These are phyloP conservation scores for Carex sylvatica DNA, from an alignment of 202 grass and related monocot genomes.

Conservation along the genomic window DNA sequence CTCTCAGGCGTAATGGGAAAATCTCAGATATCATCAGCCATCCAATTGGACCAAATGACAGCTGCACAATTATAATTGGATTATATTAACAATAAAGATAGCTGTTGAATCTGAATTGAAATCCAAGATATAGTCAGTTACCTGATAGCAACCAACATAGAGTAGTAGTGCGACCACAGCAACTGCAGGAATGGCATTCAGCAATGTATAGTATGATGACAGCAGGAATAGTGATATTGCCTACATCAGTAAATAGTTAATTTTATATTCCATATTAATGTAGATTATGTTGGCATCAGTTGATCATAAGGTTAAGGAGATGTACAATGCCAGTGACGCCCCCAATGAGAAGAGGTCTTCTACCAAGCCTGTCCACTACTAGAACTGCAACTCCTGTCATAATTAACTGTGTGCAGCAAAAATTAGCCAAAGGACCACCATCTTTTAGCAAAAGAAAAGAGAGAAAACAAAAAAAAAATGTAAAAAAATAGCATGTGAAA, in stretches of 20 bases:
- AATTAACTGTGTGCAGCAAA: slow-evolving; percentile 57
- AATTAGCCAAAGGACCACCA: slow-evolving; percentile 37
- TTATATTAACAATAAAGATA: slow-evolving; percentile 19
- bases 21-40: slow-evolving; percentile 99
- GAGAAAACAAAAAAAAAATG: background rate
- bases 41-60: slow-evolving; percentile 93
- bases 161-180: slow-evolving; percentile 82
- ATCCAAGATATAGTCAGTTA: slow-evolving; percentile 30
- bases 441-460: background rate
- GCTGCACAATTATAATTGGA: slow-evolving; percentile 35
- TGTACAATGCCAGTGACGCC: slow-evolving; percentile 96
- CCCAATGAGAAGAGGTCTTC: slow-evolving; percentile 90
- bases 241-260: slow-evolving; percentile 44
- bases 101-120: slow-evolving; percentile 1
- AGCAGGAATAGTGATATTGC: slow-evolving; percentile 73
- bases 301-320: slow-evolving; percentile 8
- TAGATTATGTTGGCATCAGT: background rate
- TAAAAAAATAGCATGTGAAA: background rate
- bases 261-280: slow-evolving; percentile 9
- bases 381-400: slow-evolving; percentile 88
- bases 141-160: slow-evolving; percentile 91
- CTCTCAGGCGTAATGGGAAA: slow-evolving; percentile 75
- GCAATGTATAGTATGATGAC: slow-evolving; percentile 76
- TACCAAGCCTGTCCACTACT: slow-evolving; percentile 79
- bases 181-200: slow-evolving; percentile 48